Evolutionary conservation across 306 rosid genomes (phyloP), one percentile per base, ranked within the genome.

Genomic region (Dalbergia cochinchinensis): DNA sequence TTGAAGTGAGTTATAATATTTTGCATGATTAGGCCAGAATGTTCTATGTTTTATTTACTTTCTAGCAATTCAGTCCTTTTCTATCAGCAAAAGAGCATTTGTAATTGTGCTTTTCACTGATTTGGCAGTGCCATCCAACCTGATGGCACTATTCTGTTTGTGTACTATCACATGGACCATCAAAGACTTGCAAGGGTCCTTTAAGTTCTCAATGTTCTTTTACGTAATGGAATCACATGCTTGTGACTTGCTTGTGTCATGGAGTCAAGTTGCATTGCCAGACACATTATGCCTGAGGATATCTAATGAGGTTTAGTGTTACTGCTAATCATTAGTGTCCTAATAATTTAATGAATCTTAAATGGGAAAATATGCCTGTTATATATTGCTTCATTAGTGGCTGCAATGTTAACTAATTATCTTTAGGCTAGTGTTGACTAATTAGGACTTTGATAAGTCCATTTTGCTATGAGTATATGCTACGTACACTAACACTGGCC

Each of bases 201-300:
- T 35, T 35, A 51, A 35, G 73, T 35, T n/a, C 66, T 67, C 19
- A 64, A 65, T 77, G 22, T 72, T 81, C 45, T 55, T 64, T 8
- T 22, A 39, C 33, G 48, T 53, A 33, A 72, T 34, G 59, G 33
- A 65, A 60, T 71, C 16, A 5, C 57, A 59, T 65, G 76, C 41
- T 16, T 51, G 42, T 50, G 72, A 41, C 42, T 79, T 74, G 45
- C 42, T 31, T 68, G 26, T 41, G 20, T 48, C 69, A 11, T 53
- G 69, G 68, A 61, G 53, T 33, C 54, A 68, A 68, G 74, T 62
- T 34, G 70, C 69, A 54, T 53, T 77, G 64, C 44, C 62, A 12
- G 62, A 48, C 48, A 69, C 16, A 58, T 50, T 33, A 51, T 69
- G 73, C 71, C 20, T 37, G 6, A 45, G 13, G 15, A 13, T 39